Evolutionary conservation across 495 filamentous ascomycete species (phyloP), one percentile per base, ranked within the genome.

Genomic region (Venustampulla echinocandica): DNA sequence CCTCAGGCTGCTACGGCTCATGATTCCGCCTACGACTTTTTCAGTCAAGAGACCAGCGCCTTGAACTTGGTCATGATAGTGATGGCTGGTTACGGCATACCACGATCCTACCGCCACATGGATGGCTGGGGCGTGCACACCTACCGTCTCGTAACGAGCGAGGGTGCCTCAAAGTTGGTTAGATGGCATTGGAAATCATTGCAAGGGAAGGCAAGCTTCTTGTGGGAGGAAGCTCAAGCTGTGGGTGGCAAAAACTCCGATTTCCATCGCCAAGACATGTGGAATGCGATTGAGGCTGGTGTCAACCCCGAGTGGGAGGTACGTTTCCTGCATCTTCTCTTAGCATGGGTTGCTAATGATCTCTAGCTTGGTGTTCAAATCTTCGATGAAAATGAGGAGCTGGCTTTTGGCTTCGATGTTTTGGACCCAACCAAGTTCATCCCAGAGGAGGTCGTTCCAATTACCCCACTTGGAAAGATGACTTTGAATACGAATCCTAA

Each of bases 371-470:
- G 72, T 22, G 79, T 87, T 15, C 85, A 89, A 69, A 71, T 87
- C 32, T 69, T 90, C 46, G 75, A 85, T 20, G 83, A 85, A 60
- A 71, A 76, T 2, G 73, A 84, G 53, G 73, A 71, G 30, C 64
- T 81, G 14, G 70, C 69, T 21, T 85, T 77, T 49, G 80, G 81
- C 9, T 85, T 85, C 52, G 82, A 90, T 54, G 60, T 88, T 24
- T 62, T 87, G 7, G 85, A 88, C 54, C 76, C 82, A 30, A 88
- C 85, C 50, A 87, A 87, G 68, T 75, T 88, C 53, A 69, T 87
- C 4, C 85, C 84, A 0, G 76, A 85, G 47, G 81, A 89, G 58
- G 42, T 70, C 13, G 81, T 76, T 4, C 84, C 85, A 9, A 66
- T 87, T 41, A 78, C 74, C 10, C 69, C 65, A 17, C 60, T 89